Evolutionary conservation across 805 yeast genomes (phyloP).

Genomic region (Monosporozyma unispora): DNA sequence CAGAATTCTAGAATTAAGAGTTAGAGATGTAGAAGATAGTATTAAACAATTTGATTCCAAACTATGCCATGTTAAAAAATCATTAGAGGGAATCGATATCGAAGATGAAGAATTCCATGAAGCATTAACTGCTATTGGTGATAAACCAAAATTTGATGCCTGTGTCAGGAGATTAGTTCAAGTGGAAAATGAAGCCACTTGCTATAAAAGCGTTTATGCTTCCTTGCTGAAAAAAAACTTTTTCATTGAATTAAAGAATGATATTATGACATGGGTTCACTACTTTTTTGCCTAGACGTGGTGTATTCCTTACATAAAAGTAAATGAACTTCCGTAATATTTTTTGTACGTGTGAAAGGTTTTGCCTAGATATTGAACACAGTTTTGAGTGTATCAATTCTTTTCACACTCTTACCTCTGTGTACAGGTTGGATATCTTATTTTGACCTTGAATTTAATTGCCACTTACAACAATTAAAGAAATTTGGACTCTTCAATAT

Average conservation of each 20-base stretch:
- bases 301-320: too few relatives aligned
- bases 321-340: too few relatives aligned
- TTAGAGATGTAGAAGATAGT: constrained; percentile 61
- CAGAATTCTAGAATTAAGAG: constrained; percentile 47
- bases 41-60: constrained; percentile 36
- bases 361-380: too few relatives aligned
- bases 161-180: constrained; percentile 11
- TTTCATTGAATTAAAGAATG: constrained; percentile 10
- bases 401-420: too few relatives aligned
- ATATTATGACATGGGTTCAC: constrained; percentile 14
- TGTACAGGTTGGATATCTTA: too few relatives aligned
- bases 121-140: constrained; percentile 6
- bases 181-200: constrained; percentile 8
- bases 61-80: constrained; percentile 14
- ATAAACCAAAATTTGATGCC: constrained; percentile 15
- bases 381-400: too few relatives aligned
- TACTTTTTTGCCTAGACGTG: constrained; percentile 10
- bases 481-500: too few relatives aligned
- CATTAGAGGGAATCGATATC: constrained; percentile 5
- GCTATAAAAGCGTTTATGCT: constrained; percentile 16
- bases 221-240: constrained; percentile 9
- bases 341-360: too few relatives aligned
- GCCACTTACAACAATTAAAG: too few relatives aligned
- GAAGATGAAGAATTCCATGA: constrained; percentile 4
- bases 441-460: too few relatives aligned